phyloP scores from a whole-genome alignment of 345 rosid species.

The Pseudoturritis turrita region DNA sequence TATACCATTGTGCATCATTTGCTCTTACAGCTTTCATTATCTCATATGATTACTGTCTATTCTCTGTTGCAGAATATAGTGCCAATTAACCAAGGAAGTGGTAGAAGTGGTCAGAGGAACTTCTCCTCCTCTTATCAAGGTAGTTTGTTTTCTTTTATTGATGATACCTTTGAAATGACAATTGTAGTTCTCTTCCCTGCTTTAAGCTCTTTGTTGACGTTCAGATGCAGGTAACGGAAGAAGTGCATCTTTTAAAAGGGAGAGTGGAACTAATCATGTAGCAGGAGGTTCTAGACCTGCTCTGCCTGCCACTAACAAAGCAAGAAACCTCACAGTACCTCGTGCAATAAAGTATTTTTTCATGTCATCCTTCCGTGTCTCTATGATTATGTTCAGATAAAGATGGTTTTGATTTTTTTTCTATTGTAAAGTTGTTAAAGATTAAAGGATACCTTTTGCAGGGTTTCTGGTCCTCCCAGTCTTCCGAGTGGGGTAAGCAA shows the following conservation, averaged over 20 bases:
- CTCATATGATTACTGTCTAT: slow-evolving; percentile 1
- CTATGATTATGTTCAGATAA: background rate
- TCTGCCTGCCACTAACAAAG: slow-evolving; percentile 32
- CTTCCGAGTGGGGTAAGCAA: slow-evolving; percentile 37
- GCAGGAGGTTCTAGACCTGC: slow-evolving; percentile 38
- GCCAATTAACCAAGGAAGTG: slow-evolving; percentile 36
- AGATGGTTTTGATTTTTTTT: background rate
- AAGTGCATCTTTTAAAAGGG: slow-evolving; percentile 48
- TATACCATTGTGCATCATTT: background rate
- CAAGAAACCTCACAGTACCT: slow-evolving; percentile 31
- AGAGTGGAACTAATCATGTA: slow-evolving; percentile 43
- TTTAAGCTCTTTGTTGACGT: slow-evolving; percentile 17
- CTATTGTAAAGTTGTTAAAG: background rate
- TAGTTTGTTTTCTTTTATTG: slow-evolving; percentile 8
- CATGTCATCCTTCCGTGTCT: background rate
- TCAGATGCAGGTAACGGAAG: slow-evolving; percentile 50
- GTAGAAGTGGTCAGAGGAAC: slow-evolving; percentile 51
- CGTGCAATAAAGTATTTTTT: slow-evolving; percentile 44
- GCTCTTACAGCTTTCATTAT: slow-evolving; percentile 3
- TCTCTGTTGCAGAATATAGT: slow-evolving; percentile 34
- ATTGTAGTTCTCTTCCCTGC: background rate
- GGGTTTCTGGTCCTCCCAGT: slow-evolving; percentile 40
- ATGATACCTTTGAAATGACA: background rate
- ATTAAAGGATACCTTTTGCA: slow-evolving; percentile 16
- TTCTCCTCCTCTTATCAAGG: slow-evolving; percentile 46